Percentiles rank a stretch among this genome's conserved stretches.
Evolutionary conservation across 2,329 filamentous ascomycete genomes (phyloP).

Genomic region (Pseudogymnoascus sp.): DNA sequence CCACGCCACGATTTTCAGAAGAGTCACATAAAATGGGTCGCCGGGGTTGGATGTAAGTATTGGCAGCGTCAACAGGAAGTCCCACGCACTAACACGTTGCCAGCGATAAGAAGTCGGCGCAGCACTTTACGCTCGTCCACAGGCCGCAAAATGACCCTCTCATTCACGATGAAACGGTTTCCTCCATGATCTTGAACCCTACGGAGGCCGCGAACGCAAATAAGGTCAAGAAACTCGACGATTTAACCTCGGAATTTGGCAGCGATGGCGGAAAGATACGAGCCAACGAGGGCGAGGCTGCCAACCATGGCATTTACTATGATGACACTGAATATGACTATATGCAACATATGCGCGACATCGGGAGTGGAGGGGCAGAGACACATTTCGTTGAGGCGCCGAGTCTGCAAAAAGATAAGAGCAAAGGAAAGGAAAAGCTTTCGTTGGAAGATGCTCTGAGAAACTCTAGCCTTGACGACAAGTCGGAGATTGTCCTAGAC

Average conservation of each 20-base stretch:
- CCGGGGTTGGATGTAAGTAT: constrained; percentile 63
- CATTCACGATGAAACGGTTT: constrained; percentile 84
- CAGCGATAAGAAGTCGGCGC: constrained; percentile 83
- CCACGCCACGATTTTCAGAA: constrained; percentile 3
- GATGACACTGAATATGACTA: constrained; percentile 97
- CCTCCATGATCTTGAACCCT: constrained; percentile 83
- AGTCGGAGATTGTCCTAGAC: constrained; percentile 55
- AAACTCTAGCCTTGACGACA: constrained; percentile 48
- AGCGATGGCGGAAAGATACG: constrained; percentile 56
- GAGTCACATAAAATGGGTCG: constrained; percentile 54
- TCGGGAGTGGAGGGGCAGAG: constrained; percentile 62
- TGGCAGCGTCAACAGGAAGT: constrained; percentile 10
- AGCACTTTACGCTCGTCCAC: constrained; percentile 90
- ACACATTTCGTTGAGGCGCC: constrained; percentile 77
- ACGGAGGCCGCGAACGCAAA: constrained; percentile 44
- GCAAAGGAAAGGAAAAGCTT: constrained; percentile 67
- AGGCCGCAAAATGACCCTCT: constrained; percentile 95
- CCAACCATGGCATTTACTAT: constrained; percentile 86
- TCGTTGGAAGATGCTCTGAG: constrained; percentile 76
- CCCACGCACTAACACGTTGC: constrained; percentile 29
- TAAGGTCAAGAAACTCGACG: constrained; percentile 60
- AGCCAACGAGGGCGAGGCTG: constrained; percentile 91
- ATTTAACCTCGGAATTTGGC: constrained; percentile 70
- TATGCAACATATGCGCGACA: constrained; percentile 95
- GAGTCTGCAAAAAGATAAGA: constrained; percentile 50